Percentiles rank a stretch among this genome's conserved stretches.
phyloP scores from a whole-genome alignment of 2,329 filamentous ascomycete genomes.

The Verticillium nubilum region DNA sequence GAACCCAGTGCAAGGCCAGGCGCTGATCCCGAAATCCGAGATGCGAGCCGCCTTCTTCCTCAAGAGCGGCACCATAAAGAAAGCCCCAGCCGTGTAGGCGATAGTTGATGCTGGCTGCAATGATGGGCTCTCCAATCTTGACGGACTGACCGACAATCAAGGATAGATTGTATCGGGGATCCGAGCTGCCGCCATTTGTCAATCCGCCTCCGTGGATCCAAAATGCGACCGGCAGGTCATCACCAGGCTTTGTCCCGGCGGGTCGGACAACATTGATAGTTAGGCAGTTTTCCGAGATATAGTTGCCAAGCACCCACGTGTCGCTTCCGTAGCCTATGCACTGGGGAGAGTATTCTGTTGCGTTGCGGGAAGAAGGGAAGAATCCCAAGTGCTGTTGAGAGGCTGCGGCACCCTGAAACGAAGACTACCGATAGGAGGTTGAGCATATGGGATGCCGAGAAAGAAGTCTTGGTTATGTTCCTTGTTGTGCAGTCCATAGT shows the following conservation, averaged over 20 bases:
- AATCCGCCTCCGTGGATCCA: slow-evolving; percentile 13
- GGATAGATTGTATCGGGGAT: background rate
- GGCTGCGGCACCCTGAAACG: slow-evolving; percentile 31
- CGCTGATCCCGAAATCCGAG: slow-evolving; percentile 25
- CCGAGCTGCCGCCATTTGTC: slow-evolving; percentile 2
- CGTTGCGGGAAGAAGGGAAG: slow-evolving; percentile 28
- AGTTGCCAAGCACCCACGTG: slow-evolving; percentile 2
- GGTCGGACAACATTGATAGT: slow-evolving; percentile 20
- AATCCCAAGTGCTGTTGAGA: slow-evolving; percentile 37
- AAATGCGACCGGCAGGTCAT: slow-evolving; percentile 2
- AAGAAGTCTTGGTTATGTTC: slow-evolving; percentile 31
- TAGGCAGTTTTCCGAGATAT: slow-evolving; percentile 25
- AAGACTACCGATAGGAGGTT: slow-evolving; percentile 45
- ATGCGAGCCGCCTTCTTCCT: slow-evolving; percentile 20
- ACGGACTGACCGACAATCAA: background rate
- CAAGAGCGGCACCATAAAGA: slow-evolving; percentile 22
- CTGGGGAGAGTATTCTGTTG: slow-evolving; percentile 37
- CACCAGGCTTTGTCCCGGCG: background rate
- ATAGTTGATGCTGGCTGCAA: slow-evolving; percentile 24
- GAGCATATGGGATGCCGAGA: slow-evolving; percentile 47
- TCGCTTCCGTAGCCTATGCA: slow-evolving; percentile 45
- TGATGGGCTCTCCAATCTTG: slow-evolving; percentile 7
- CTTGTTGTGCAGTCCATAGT: slow-evolving; percentile 20
- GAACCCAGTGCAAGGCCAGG: slow-evolving; percentile 28
- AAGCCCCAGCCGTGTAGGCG: slow-evolving; percentile 22